Conservation (phyloP, 164 flowering plant genomes). For the Umbilicus rupestris region DNA sequence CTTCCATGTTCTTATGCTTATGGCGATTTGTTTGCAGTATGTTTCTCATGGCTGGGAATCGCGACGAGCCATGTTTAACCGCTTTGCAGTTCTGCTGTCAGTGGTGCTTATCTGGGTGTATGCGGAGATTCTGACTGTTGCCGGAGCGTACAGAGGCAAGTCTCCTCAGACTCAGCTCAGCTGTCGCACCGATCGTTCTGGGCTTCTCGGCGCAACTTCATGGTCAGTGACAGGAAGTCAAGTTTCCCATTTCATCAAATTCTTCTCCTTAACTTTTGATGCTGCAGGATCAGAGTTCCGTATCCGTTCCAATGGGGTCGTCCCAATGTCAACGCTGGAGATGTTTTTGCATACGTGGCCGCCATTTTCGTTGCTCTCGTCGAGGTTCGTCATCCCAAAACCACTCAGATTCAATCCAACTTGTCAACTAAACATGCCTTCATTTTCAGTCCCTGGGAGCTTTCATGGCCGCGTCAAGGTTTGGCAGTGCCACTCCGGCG, state of each 20-base stretch:
- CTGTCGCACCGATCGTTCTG: constrained; percentile 59
- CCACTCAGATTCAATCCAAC: background rate
- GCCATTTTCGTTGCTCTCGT: constrained; percentile 49
- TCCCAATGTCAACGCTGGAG: constrained; percentile 40
- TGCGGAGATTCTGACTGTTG: constrained; percentile 43
- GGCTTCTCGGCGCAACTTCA: constrained; percentile 40
- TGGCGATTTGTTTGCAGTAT: constrained; percentile 26
- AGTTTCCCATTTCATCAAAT: background rate
- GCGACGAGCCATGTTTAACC: constrained; percentile 17
- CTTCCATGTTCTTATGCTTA: background rate
- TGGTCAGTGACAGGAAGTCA: constrained; percentile 28
- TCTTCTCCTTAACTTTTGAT: background rate
- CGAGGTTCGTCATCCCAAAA: constrained; percentile 31
- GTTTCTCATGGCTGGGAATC: constrained; percentile 23
- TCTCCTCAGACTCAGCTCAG: constrained; percentile 38
- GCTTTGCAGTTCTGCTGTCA: constrained; percentile 37
- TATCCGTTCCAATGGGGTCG: constrained; percentile 65
- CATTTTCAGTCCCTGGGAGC: constrained; percentile 44
- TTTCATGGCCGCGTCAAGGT: constrained; percentile 50
- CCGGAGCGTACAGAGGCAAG: constrained; percentile 39
- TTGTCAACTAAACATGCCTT: background rate
- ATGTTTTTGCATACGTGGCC: constrained; percentile 46
- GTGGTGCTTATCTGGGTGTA: constrained; percentile 43
- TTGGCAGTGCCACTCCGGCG: constrained; percentile 45
- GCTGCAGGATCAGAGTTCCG: constrained; percentile 49